phyloP scores from a whole-genome alignment of 225 moss, liverwort and hornwort species.

The Asterella californica region DNA sequence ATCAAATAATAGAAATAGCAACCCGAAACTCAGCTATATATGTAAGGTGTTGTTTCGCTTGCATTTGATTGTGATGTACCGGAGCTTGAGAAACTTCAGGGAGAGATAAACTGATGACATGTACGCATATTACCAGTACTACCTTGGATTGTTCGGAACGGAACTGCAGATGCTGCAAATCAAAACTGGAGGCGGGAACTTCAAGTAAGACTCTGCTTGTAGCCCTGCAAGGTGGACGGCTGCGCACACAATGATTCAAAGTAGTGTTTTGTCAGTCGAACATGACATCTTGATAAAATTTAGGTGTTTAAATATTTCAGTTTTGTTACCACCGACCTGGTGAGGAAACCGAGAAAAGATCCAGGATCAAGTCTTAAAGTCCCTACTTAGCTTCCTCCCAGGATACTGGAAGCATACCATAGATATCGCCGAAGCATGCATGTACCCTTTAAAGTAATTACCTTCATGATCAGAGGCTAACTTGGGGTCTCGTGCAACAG shows the following conservation, averaged over 20 bases:
- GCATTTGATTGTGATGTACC: too few relatives aligned
- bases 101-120: not conserved
- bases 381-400: not conserved
- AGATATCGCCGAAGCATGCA: not conserved
- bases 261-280: constrained; percentile 1
- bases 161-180: not conserved
- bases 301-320: not conserved
- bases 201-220: not conserved
- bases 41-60: not conserved
- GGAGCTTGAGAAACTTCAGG: too few relatives aligned
- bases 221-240: constrained; percentile 6
- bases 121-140: not conserved
- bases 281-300: not conserved
- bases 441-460: not conserved
- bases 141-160: not conserved
- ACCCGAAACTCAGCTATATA: not conserved
- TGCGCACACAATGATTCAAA: constrained; percentile 11
- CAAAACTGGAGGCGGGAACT: not conserved
- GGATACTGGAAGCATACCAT: not conserved
- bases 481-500: not conserved
- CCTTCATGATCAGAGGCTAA: not conserved
- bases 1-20: too few relatives aligned
- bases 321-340: constrained; percentile 11
- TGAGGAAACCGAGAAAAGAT: constrained; percentile 18
- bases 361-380: not conserved